phyloP scores from a whole-genome alignment of 345 rosid species.

The Conringia planisiliqua region DNA sequence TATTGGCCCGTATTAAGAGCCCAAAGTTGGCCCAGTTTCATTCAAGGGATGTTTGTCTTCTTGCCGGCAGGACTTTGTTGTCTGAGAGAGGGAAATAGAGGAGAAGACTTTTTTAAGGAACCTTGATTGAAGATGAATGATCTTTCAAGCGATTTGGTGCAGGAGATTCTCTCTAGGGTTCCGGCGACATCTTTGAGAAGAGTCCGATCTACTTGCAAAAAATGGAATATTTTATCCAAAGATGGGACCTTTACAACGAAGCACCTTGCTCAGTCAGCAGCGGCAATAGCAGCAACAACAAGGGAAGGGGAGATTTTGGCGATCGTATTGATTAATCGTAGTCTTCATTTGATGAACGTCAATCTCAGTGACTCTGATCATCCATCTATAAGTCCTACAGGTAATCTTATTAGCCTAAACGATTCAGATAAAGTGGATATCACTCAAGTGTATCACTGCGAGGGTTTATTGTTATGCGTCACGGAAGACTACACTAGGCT shows the following conservation, averaged over 20 bases:
- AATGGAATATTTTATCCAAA: background rate
- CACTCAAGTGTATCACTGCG: background rate
- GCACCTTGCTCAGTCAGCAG: background rate
- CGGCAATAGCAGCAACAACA: background rate
- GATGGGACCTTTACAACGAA: background rate
- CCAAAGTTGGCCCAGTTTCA: background rate
- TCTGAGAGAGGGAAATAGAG: background rate
- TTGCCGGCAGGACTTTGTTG: background rate
- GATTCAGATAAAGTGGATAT: background rate
- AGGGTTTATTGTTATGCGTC: slow-evolving; percentile 7
- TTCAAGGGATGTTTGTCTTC: background rate
- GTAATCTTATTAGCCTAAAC: background rate
- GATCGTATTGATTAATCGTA: background rate
- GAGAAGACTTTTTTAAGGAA: background rate
- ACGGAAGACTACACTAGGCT: background rate
- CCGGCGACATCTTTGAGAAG: background rate
- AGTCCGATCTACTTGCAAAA: background rate
- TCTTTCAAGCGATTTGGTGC: background rate
- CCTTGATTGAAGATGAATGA: background rate
- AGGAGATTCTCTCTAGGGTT: background rate
- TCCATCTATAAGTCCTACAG: background rate
- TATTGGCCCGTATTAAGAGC: background rate
- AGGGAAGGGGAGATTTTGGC: background rate
- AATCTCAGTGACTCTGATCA: background rate
- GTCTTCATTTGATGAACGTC: background rate